Evolutionary conservation across 73 alveolate genomes (phyloP).

Genomic region (Paraurostyla sp.): DNA sequence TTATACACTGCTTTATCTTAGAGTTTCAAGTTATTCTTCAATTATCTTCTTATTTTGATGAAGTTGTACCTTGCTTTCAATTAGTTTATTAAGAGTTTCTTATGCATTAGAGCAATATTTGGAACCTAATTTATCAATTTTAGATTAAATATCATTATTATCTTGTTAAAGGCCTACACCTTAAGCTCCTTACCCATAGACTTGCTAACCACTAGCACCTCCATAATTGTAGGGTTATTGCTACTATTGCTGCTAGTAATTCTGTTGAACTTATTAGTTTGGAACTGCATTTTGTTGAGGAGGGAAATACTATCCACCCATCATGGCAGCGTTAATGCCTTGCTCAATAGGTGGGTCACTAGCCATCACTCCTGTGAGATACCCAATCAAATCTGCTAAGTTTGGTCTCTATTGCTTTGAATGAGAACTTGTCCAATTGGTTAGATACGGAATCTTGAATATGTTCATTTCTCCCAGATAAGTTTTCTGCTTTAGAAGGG

Average conservation of each 20-base stretch:
- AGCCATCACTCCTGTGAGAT: background rate
- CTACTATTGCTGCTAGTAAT: background rate
- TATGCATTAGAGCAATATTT: background rate
- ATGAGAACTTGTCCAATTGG: background rate
- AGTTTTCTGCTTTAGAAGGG: slow-evolving; percentile 1
- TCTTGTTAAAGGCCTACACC: background rate
- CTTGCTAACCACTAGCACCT: background rate
- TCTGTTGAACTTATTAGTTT: slow-evolving; percentile 13
- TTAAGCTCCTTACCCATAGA: background rate
- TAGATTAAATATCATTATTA: background rate
- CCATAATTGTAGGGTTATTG: background rate
- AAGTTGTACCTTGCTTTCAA: slow-evolving; percentile 38
- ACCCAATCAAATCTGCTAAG: slow-evolving; percentile 13
- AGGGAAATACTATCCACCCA: background rate
- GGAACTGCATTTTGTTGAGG: background rate
- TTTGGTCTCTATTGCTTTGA: background rate
- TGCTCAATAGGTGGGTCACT: slow-evolving; percentile 57
- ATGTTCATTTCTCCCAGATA: slow-evolving; percentile 47
- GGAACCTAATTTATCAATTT: slow-evolving; percentile 18
- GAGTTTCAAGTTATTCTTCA: slow-evolving; percentile 19
- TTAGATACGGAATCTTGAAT: slow-evolving; percentile 58
- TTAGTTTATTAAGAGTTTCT: slow-evolving; percentile 3
- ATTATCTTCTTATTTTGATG: slow-evolving; percentile 6
- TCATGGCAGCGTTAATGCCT: slow-evolving; percentile 58
- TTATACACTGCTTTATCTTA: slow-evolving; percentile 16